phyloP scores from a whole-genome alignment of 352 stramenopile species.

The Globisporangium radiosum region DNA sequence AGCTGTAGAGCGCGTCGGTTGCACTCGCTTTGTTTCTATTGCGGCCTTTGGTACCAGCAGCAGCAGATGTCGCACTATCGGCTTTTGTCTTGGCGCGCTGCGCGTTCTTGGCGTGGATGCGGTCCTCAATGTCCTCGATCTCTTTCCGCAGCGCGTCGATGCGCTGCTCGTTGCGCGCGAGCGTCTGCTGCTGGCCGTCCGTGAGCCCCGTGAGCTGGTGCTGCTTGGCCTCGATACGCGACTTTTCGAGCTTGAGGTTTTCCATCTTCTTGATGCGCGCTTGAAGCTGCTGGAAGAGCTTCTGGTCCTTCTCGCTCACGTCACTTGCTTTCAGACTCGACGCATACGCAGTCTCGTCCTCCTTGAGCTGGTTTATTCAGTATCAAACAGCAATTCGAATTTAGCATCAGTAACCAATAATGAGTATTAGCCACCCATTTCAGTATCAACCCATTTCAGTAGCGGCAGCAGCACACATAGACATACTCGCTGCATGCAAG shows the following conservation, averaged over 20 bases:
- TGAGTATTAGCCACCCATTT: not conserved
- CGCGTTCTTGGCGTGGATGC: slow-evolving; percentile 45
- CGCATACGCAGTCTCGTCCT: slow-evolving; percentile 42
- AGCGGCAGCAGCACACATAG: slow-evolving; percentile 1
- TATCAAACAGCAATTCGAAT: not conserved
- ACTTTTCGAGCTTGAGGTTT: slow-evolving; percentile 62
- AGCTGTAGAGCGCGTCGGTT: slow-evolving; percentile 34
- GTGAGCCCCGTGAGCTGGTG: slow-evolving; percentile 48
- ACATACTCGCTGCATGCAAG: too few relatives aligned
- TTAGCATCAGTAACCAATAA: not conserved
- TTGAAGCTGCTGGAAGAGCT: slow-evolving; percentile 77
- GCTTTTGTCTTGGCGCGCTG: slow-evolving; percentile 31
- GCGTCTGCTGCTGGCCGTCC: slow-evolving; percentile 50
- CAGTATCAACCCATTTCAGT: not conserved
- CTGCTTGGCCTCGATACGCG: slow-evolving; percentile 69
- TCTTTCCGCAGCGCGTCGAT: slow-evolving; percentile 56
- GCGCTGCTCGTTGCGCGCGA: slow-evolving; percentile 57
- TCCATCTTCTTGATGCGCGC: slow-evolving; percentile 79
- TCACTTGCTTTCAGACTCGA: slow-evolving; percentile 38
- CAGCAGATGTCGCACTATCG: not conserved
- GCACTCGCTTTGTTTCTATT: slow-evolving; percentile 15
- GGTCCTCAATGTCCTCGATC: slow-evolving; percentile 52
- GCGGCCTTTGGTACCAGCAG: not conserved
- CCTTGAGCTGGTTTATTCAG: slow-evolving; percentile 25
- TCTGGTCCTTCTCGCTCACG: slow-evolving; percentile 62